Evolutionary conservation across 225 moss, liverwort and hornwort species (phyloP).

Genomic region (Sphagnum tenellum): DNA sequence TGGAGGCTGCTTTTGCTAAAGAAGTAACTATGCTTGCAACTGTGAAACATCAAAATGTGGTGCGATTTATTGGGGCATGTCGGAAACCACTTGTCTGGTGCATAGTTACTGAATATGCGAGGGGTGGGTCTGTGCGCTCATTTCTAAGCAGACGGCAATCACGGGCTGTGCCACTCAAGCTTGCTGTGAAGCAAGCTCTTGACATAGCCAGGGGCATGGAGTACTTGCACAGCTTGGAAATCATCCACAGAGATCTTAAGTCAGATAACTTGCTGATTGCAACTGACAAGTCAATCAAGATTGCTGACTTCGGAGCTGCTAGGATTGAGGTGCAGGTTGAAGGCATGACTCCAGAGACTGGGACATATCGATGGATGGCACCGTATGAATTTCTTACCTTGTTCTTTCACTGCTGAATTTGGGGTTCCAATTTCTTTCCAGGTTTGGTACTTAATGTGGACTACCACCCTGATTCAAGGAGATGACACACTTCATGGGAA

Average conservation of each 20-base stretch:
- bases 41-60: conserved; percentile 94
- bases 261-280: conserved; percentile 96
- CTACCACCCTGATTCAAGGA: too few species aligned
- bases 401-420: not conserved
- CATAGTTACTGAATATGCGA: conserved; percentile 96
- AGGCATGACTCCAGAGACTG: conserved; percentile 99
- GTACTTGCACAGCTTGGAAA: conserved; percentile 89
- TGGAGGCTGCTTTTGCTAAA: conserved; percentile 91
- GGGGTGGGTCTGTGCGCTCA: conserved; percentile 90
- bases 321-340: conserved; percentile 98
- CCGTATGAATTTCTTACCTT: conserved; percentile 55
- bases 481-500: too few species aligned
- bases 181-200: conserved; percentile 98
- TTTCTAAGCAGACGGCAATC: conserved; percentile 83
- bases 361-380: conserved; percentile 99
- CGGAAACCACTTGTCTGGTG: conserved; percentile 99
- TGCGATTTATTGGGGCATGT: conserved; percentile 94
- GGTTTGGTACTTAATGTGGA: too few species aligned
- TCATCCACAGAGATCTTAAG: conserved; percentile 95
- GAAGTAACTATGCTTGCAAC: conserved; percentile 98
- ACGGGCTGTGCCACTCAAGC: conserved; percentile 84
- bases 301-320: conserved; percentile 97
- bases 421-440: not conserved
- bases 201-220: conserved; percentile 97
- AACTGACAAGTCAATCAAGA: conserved; percentile 95